Evolutionary conservation across 2,329 filamentous ascomycete genomes (phyloP).

Genomic region (Plenodomus biglobosus): DNA sequence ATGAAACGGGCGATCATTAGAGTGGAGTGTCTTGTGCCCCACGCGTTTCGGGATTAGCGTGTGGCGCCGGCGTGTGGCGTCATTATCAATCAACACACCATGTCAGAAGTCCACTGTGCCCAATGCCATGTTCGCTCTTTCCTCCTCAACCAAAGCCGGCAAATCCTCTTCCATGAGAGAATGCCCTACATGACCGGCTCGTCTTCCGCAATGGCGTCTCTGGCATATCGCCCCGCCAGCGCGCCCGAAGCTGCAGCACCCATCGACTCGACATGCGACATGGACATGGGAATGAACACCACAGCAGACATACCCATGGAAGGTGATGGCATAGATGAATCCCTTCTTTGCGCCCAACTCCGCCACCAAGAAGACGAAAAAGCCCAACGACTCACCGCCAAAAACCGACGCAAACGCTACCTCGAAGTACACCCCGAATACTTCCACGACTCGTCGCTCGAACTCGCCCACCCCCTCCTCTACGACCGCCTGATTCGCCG

Average conservation of each 20-base stretch:
- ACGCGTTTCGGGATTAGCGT: constrained; percentile 24
- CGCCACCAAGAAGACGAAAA: constrained; percentile 25
- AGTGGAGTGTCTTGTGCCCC: constrained; percentile 24
- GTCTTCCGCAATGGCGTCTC: constrained; percentile 25
- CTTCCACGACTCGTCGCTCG: constrained; percentile 61
- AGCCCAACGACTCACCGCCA: constrained; percentile 54
- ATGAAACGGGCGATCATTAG: constrained; percentile 38
- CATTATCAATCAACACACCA: constrained; percentile 17
- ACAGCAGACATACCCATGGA: constrained; percentile 16
- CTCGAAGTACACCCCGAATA: constrained; percentile 73
- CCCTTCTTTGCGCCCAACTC: constrained; percentile 11
- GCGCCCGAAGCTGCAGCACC: constrained; percentile 9
- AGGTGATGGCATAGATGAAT: constrained; percentile 15
- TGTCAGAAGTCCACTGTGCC: not conserved
- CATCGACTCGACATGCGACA: constrained; percentile 3
- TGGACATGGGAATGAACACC: constrained; percentile 3
- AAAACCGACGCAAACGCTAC: constrained; percentile 78
- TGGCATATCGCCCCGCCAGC: constrained; percentile 25
- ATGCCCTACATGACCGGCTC: constrained; percentile 32
- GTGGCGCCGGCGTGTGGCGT: constrained; percentile 30
- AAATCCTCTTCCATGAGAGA: constrained; percentile 1
- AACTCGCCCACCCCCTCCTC: constrained; percentile 72
- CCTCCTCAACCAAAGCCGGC: not conserved
- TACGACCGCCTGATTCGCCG: constrained; percentile 79
- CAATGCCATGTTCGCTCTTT: not conserved